These are phyloP conservation scores for Pisolithus microcarpus DNA, from an alignment of 768 basidiomycete genomes.

Conservation along the genomic window DNA sequence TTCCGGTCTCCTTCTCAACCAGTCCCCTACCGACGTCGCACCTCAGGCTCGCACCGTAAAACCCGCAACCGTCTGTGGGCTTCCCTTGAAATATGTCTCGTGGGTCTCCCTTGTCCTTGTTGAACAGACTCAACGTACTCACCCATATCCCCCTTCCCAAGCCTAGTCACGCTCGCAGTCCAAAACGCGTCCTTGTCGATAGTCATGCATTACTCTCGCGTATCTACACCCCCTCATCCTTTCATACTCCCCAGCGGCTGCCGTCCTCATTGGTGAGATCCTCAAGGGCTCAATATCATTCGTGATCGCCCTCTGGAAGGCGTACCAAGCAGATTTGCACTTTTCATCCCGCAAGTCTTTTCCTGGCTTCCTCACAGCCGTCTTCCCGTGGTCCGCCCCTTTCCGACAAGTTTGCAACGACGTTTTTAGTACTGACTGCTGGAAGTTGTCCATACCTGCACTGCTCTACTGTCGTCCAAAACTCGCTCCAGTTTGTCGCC, in stretches of 20 bases:
- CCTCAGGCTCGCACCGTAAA: conserved; percentile 22
- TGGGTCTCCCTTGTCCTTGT: conserved; percentile 31
- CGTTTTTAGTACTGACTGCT: conserved; percentile 87
- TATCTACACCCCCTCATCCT: conserved; percentile 70
- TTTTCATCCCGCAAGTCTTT: conserved; percentile 37
- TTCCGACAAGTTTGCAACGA: conserved; percentile 57
- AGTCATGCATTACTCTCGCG: conserved; percentile 98
- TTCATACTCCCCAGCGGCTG: conserved; percentile 88
- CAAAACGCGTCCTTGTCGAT: conserved; percentile 95
- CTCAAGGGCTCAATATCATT: conserved; percentile 92
- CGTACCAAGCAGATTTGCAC: conserved; percentile 37
- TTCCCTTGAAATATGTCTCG: conserved; percentile 80
- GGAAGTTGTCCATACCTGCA: conserved; percentile 97
- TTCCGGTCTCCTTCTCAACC: conserved; percentile 29
- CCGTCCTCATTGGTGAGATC: conserved; percentile 90
- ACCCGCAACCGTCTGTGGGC: conserved; percentile 54
- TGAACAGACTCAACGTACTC: conserved; percentile 3
- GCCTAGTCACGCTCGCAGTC: conserved; percentile 79
- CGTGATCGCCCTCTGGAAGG: conserved; percentile 64
- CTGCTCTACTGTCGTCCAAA: conserved; percentile 94
- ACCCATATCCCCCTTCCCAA: conserved; percentile 17
- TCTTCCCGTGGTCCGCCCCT: conserved; percentile 42
- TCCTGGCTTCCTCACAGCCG: conserved; percentile 27
- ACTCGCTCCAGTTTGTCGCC: conserved; percentile 95
- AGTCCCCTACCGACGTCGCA: conserved; percentile 27